Evolutionary conservation across 2,329 filamentous ascomycete genomes (phyloP), one percentile per base, ranked within the genome.

Genomic region (Huntiella abstrusa): DNA sequence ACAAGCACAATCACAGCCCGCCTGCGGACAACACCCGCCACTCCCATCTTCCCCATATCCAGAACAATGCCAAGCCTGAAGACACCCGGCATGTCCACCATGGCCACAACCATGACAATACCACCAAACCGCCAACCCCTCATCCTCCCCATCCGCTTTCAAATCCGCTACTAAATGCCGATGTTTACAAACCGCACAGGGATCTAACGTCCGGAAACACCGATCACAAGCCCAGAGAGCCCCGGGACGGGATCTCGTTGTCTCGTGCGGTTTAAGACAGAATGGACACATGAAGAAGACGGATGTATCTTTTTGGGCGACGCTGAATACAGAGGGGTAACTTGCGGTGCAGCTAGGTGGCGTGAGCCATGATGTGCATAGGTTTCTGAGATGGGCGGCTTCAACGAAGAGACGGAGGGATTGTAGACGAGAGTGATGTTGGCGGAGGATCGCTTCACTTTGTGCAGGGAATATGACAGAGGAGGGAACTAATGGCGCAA

Each of bases 1-100:
- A 51, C 75, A 80, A 22, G 71, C 71, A 53, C 80, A 75, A 3
- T 74, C 69, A 54, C 75, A 80, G 0, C 75, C 75, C 51, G 78
- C 73, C n/a, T 76, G 59, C 1, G 75, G 75, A 52, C 75, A 80
- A 56, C 69, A 76, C 0, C 75, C 75, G 41, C 69, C 71, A 32
- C 7, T 22, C 8, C 42, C 43, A 11, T 43, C 22, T 3, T 12
- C 32, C 4, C 11, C 37, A 33, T 35, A 10, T 32, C 44, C 8
- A 1, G 56, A 52, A 1, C 52, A 51, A 56, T 79, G 75, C 75
- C 75, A 80, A 2, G 64, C 64, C 46, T 70, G 65, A 1, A 80
- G 62, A 49, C 75, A 80, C 0, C 67, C 67, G 0, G 70, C 65
- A 56, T 80, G 75, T 0, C 75, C 75, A 22, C 75, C 75, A 53